These are phyloP conservation scores for Debaryomyces nepalensis DNA, from an alignment of 1,139 yeast genomes.

Conservation along the genomic window DNA sequence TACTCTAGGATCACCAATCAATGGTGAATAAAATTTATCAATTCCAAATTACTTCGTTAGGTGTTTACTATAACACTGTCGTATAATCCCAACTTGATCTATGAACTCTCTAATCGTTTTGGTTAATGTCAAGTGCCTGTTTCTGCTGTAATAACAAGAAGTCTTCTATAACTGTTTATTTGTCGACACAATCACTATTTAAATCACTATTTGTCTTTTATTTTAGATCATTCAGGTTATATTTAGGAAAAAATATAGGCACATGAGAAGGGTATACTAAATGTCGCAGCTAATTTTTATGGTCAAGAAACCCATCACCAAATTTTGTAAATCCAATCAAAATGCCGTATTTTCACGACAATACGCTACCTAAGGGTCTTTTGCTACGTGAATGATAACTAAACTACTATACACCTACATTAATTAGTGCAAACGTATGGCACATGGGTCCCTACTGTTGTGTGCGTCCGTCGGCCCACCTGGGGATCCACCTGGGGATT, in stretches of 20 bases:
- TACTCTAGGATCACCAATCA: slow-evolving; percentile 4
- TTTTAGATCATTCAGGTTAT: neutral
- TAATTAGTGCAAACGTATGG: neutral
- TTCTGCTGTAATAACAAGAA: neutral
- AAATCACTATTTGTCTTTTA: neutral
- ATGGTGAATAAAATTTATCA: slow-evolving; percentile 2
- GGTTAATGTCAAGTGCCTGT: neutral
- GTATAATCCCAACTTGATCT: no score
- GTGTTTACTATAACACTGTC: neutral
- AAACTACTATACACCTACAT: neutral
- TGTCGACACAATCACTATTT: neutral
- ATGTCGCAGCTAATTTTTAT: slow-evolving; percentile 3
- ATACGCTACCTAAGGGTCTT: neutral
- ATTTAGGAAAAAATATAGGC: slow-evolving; percentile 2
- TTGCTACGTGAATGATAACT: no score
- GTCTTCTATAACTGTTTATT: neutral
- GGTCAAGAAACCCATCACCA: slow-evolving; percentile 3
- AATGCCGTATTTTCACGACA: neutral
- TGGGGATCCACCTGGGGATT: no score
- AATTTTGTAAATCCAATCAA: neutral
- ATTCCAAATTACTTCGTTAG: slow-evolving; percentile 1
- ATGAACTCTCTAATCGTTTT: no score
- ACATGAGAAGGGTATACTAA: slow-evolving; percentile 1
- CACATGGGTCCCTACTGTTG: neutral
- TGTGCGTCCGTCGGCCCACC: neutral